Conservation (phyloP, 2,329 filamentous ascomycete species). For the Xylaria multiplex region DNA sequence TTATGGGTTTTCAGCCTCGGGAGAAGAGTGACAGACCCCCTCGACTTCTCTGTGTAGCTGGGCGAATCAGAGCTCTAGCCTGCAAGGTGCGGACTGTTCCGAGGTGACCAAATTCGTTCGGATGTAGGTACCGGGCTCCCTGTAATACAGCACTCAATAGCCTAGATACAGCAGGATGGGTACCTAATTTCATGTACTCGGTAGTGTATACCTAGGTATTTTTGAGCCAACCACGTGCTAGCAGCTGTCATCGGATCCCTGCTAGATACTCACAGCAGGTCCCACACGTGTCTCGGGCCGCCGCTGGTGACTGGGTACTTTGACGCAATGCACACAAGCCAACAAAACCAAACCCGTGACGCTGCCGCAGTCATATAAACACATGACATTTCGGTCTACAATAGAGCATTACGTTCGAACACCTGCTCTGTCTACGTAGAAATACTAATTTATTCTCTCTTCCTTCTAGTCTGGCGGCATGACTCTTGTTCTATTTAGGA, state of each 20-base stretch:
- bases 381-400: conserved; percentile 14
- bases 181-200: background rate
- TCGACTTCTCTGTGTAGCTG: background rate
- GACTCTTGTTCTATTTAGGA: background rate
- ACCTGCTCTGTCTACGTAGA: conserved; percentile 7
- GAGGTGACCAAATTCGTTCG: background rate
- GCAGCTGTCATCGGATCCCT: conserved; percentile 28
- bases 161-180: background rate
- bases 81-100: conserved; percentile 22
- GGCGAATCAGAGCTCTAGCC: conserved; percentile 20
- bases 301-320: conserved; percentile 12
- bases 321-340: conserved; percentile 16
- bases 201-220: background rate
- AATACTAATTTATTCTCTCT: background rate
- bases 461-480: background rate
- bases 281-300: background rate
- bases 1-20: conserved; percentile 41
- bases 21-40: conserved; percentile 14
- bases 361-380: conserved; percentile 25
- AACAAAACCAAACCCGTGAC: conserved; percentile 30
- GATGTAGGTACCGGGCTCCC: background rate
- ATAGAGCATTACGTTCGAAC: conserved; percentile 3
- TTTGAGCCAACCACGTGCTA: conserved; percentile 15
- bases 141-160: background rate
- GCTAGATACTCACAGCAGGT: background rate